Percentiles rank a stretch among this genome's conserved stretches.
phyloP scores from a whole-genome alignment of 495 filamentous ascomycete species.

The Rusavskia elegans region DNA sequence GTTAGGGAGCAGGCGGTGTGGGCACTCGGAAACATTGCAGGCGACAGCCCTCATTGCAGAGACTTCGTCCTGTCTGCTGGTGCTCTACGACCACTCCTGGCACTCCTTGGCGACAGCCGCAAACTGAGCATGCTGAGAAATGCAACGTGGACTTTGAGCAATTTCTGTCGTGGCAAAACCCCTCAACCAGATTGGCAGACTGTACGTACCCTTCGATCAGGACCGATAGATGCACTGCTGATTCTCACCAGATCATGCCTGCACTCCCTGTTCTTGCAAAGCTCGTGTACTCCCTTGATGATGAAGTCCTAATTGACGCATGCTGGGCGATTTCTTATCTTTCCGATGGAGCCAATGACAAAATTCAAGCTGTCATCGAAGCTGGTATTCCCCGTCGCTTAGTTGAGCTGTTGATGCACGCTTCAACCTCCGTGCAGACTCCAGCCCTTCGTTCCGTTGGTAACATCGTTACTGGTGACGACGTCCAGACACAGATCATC shows the following conservation, averaged over 20 bases:
- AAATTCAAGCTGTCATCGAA: slow-evolving; percentile 98
- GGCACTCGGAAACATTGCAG: slow-evolving; percentile 98
- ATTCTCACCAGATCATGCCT: slow-evolving; percentile 58
- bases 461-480: slow-evolving; percentile 98
- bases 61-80: slow-evolving; percentile 87
- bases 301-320: slow-evolving; percentile 96
- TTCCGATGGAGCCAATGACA: slow-evolving; percentile 97
- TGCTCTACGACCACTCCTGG: slow-evolving; percentile 76
- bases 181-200: slow-evolving; percentile 97
- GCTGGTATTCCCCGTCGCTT: slow-evolving; percentile 93
- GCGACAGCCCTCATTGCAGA: slow-evolving; percentile 91
- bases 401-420: slow-evolving; percentile 95
- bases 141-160: slow-evolving; percentile 98
- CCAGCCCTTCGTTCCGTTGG: slow-evolving; percentile 93
- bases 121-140: slow-evolving; percentile 99
- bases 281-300: slow-evolving; percentile 94
- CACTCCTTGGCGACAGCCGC: slow-evolving; percentile 85
- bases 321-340: slow-evolving; percentile 99
- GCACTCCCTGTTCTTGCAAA: slow-evolving; percentile 94
- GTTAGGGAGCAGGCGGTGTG: slow-evolving; percentile 98
- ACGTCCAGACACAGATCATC: slow-evolving; percentile 97
- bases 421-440: slow-evolving; percentile 97
- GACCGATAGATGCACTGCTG: background rate
- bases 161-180: slow-evolving; percentile 99
- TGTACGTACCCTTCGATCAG: slow-evolving; percentile 34